Base-by-base conservation (phyloP, 2,329 filamentous ascomycete species). In the Ophiostoma pallidulum region DNA sequence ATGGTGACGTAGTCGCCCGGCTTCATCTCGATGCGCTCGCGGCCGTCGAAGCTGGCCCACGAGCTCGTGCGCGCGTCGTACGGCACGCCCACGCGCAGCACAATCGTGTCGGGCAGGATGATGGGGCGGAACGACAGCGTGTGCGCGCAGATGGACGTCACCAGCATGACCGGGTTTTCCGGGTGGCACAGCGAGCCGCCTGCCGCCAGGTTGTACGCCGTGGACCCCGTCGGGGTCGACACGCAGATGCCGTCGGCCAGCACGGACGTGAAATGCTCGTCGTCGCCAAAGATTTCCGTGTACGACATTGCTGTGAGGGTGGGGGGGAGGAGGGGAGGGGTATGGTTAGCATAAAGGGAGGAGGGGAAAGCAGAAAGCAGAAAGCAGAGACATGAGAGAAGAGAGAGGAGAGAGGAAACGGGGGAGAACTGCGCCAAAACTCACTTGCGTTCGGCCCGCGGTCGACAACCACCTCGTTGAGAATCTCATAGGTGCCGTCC, bases 41-140 rank as follows among this genome's bases (percentile, higher is more conserved):
- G 78, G 2, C 92, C 92, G 64, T 98, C 92, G 62, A 98, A 98
- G 64, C 88, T 94, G n/a, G 90, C 92, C 91, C 92, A 98, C 35
- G 85, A 90, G 56, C 80, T 84, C 4, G 88, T 89, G 42, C 92
- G 75, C 8, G 90, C 87, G 64, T 94, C 84, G 63, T 95, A 97
- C 0, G 92, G 92, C n/a, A 97, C 90, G 10, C 91, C 92, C 16
- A 95, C 76, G 32, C 92, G 80, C 51, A 98, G 72, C 1, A 97
- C 91, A 53, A 97, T 94, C 0, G 91, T 96, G 66, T 98, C 92
- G 0, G 92, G 92, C 3, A 97, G 73, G 59, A 97, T 92, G 58
- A 97, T 92, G n/a, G 91, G 91, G 10, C 92, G 77, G 73, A 97
- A 97, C 3, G 87, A 94, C 3, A 97, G 74, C 0, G 91, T 96